A percentile compares a stretch with the other conserved stretches of the same genome.
These are phyloP conservation scores for Sporobolomyces phaffii DNA, from an alignment of 768 basidiomycete genomes.

Conservation along the genomic window DNA sequence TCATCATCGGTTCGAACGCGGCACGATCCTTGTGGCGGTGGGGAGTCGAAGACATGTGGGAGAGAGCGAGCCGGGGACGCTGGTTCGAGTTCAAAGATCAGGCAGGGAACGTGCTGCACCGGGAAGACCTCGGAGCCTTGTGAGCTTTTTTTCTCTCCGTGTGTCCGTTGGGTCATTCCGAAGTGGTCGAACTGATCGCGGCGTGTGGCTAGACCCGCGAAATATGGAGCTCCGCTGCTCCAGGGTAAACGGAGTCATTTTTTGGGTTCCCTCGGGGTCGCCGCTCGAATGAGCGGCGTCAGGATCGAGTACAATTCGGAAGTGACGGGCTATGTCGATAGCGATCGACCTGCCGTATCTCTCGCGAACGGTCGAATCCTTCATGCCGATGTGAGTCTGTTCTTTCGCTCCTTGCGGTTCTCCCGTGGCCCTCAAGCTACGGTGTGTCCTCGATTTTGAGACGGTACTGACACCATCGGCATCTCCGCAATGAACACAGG, in stretches of 20 bases:
- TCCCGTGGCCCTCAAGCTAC: too few relatives aligned
- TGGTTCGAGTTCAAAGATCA: background rate
- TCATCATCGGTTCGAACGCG: constrained; percentile 30
- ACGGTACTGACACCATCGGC: too few relatives aligned
- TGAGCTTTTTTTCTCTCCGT: background rate
- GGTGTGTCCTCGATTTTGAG: too few relatives aligned
- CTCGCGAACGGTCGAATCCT: background rate
- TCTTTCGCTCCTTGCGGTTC: too few relatives aligned
- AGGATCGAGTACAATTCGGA: background rate
- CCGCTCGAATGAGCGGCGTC: constrained; percentile 27
- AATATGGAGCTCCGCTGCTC: constrained; percentile 19
- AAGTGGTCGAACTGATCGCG: too few relatives aligned
- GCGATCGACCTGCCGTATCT: constrained; percentile 1
- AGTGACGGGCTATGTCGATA: constrained; percentile 16
- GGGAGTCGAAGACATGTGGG: constrained; percentile 28
- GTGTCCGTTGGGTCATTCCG: too few relatives aligned
- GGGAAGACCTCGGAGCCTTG: background rate
- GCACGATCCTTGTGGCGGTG: constrained; percentile 9
- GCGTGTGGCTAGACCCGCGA: background rate
- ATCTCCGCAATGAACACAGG: too few relatives aligned
- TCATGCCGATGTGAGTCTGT: constrained; percentile 3
- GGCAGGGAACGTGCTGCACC: background rate
- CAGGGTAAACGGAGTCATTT: constrained; percentile 24
- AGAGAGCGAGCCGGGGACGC: background rate
- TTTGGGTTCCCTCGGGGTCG: constrained; percentile 22